Evolutionary conservation across 148 eudicot genomes (phyloP).

Genomic region (Salicornia ramosissima): DNA sequence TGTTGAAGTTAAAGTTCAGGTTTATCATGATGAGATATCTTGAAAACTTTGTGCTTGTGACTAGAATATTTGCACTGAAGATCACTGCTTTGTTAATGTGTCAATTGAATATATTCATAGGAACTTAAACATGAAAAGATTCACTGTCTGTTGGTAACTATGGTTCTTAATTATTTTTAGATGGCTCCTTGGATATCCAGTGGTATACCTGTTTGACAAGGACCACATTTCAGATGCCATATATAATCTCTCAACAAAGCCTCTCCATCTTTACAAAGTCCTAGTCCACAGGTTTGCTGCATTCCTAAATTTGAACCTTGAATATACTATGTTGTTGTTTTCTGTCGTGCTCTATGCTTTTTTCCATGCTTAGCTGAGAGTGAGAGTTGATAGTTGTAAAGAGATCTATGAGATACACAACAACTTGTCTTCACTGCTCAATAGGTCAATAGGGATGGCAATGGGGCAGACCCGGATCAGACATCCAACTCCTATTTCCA

Average conservation of each 20-base stretch:
- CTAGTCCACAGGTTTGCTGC: conserved; percentile 54
- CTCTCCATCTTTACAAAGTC: conserved; percentile 68
- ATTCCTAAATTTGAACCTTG: background rate
- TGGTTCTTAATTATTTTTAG: conserved; percentile 36
- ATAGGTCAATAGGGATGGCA: too few species aligned
- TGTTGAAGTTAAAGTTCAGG: background rate
- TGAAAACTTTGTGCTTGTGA: background rate
- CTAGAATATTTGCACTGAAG: background rate
- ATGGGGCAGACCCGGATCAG: too few species aligned
- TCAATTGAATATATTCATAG: background rate
- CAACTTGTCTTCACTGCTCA: background rate
- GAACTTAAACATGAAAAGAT: background rate
- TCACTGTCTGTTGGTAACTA: background rate
- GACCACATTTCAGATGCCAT: conserved; percentile 69
- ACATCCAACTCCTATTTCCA: too few species aligned
- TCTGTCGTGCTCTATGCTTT: background rate
- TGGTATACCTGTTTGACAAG: conserved; percentile 71
- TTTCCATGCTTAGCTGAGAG: background rate
- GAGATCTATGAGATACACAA: background rate
- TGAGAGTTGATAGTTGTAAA: background rate
- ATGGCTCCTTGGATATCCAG: conserved; percentile 98
- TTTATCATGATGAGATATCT: background rate
- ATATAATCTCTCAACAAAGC: conserved; percentile 79
- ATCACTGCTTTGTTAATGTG: background rate
- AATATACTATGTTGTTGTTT: background rate